Evolutionary conservation across 176 grass and related monocot species (phyloP).

Genomic region (Hsuehochloa calcarea): DNA sequence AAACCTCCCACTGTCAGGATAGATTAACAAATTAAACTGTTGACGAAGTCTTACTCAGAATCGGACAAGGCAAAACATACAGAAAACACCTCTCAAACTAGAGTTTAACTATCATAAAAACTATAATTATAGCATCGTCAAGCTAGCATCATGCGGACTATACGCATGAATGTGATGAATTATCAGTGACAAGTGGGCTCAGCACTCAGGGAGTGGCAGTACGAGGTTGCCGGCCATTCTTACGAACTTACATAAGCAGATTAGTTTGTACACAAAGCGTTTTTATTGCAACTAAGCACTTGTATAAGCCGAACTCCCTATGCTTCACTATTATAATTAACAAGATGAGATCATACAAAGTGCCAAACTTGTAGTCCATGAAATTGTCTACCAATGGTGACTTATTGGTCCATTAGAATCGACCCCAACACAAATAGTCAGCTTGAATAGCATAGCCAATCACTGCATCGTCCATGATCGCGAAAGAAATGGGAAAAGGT

Average conservation of each 20-base stretch:
- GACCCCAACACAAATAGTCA: not conserved
- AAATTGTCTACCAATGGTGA: constrained; percentile 1
- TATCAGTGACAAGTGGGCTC: not conserved
- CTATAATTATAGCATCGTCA: not conserved
- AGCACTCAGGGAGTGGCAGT: not conserved
- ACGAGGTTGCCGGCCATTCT: not conserved
- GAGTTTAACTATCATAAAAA: not conserved
- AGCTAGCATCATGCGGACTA: not conserved
- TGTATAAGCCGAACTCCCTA: not conserved
- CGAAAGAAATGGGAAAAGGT: not conserved
- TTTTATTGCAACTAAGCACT: not conserved
- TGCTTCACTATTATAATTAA: not conserved
- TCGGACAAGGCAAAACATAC: not conserved
- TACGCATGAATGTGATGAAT: not conserved
- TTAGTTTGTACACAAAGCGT: not conserved
- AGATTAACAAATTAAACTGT: not conserved
- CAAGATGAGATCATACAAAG: not conserved
- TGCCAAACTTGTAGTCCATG: not conserved
- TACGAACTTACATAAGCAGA: not conserved
- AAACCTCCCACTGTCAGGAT: not conserved
- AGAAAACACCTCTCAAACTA: not conserved
- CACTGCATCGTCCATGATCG: not conserved
- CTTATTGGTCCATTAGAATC: not conserved
- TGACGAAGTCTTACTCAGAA: not conserved
- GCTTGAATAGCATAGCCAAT: not conserved